Evolutionary conservation across 306 rosid genomes (phyloP), one percentile per base, ranked within the genome.

Genomic region (Glycine soja): DNA sequence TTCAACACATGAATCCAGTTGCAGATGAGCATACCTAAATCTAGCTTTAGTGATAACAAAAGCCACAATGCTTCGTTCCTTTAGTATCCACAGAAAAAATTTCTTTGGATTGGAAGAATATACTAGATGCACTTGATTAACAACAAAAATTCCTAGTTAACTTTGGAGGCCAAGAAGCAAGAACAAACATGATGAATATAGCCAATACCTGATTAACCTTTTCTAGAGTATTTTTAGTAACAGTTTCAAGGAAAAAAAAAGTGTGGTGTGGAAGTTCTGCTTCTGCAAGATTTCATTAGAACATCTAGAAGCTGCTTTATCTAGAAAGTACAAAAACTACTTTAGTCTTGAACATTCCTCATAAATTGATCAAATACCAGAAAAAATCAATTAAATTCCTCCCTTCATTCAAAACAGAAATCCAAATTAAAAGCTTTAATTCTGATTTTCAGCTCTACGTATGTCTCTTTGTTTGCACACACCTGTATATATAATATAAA

Each of bases 91-190:
- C 54, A 74, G 65, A 77, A 79, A 80, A 7, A 12, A 10, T 40
- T 51, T 45, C 56, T 47, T 67, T 47, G 81, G 57, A 62, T 65
- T 83, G 50, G 43, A 84, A 47, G 66, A 84, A 74, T 9, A 19
- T 48, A 85, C 69, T 51, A 70, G 72, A 75, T 80, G 85, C 89
- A 80, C 67, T 48, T 48, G 45, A 67, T 76, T 69, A 59, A 78
- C 64, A 77, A 78, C 7, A 61, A 45, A 52, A 14, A 14, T 59
- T 30, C 51, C 59, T 4, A 50, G 10, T 52, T 43, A 69, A 18
- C 42, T 24, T 24, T 24, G 30, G 30, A 24, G 30, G 2, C 30
- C 30, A 24, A 24, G 30, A 24, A 24, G 30, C 2, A 24, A 24
- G 30, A 24, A 24, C 30, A 24, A 24, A 24, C 72, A 43, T 47